These are phyloP conservation scores for Echeveria elegans DNA, from an alignment of 164 flowering plant genomes.

Conservation along the genomic window DNA sequence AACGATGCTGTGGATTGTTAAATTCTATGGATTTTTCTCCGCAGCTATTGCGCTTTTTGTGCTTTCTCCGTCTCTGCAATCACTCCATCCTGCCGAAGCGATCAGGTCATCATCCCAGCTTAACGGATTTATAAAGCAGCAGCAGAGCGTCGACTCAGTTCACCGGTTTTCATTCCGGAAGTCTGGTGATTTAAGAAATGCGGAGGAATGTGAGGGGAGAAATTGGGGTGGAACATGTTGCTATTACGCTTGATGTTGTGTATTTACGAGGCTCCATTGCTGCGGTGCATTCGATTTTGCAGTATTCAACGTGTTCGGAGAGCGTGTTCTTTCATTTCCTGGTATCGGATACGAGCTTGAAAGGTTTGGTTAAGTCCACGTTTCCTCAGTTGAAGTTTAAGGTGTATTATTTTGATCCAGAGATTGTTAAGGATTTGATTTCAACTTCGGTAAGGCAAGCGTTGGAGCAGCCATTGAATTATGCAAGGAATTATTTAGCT, in stretches of 20 bases:
- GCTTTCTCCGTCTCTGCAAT: slow-evolving; percentile 47
- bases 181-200: slow-evolving; percentile 21
- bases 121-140: no score
- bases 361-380: slow-evolving; percentile 54
- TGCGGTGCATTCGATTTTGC: slow-evolving; percentile 76
- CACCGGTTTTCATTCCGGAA: no score
- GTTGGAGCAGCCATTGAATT: slow-evolving; percentile 78
- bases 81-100: slow-evolving; percentile 50
- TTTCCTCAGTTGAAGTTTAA: slow-evolving; percentile 64
- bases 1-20: slow-evolving; percentile 41
- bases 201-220: slow-evolving; percentile 32
- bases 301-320: slow-evolving; percentile 64
- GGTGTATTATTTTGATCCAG: slow-evolving; percentile 65
- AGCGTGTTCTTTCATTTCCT: slow-evolving; percentile 75
- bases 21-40: slow-evolving; percentile 40
- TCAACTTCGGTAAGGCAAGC: slow-evolving; percentile 78
- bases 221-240: slow-evolving; percentile 43
- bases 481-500: slow-evolving; percentile 77
- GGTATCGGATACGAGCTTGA: slow-evolving; percentile 45
- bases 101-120: no score
- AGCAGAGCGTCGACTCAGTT: no score
- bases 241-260: slow-evolving; percentile 74
- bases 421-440: slow-evolving; percentile 44
- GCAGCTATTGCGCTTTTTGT: slow-evolving; percentile 43
- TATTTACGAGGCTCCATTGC: slow-evolving; percentile 92